phyloP scores from a whole-genome alignment of 495 filamentous ascomycete species.

The Hypoxylon trugodes region DNA sequence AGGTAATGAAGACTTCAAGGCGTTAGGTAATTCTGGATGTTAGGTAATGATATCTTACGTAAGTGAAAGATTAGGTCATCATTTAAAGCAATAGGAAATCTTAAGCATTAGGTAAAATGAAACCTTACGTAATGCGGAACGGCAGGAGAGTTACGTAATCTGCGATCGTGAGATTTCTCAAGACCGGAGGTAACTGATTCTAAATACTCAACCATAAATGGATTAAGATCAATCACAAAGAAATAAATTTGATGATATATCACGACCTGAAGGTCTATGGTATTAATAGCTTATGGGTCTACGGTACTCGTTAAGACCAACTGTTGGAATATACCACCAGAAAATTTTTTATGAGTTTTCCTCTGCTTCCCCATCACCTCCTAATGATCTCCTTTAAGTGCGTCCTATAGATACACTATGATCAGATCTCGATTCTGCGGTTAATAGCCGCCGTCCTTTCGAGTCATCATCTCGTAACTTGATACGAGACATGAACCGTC shows the following conservation, averaged over 20 bases:
- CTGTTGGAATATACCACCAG: slow-evolving; percentile 40
- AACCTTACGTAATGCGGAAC: too few species aligned
- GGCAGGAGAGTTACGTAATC: too few species aligned
- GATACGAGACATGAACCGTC: slow-evolving; percentile 12
- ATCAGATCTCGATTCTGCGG: neutral
- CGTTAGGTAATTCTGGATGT: too few species aligned
- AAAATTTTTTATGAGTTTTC: slow-evolving; percentile 37
- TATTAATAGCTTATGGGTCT: slow-evolving; percentile 37
- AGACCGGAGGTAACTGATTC: too few species aligned
- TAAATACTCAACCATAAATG: neutral
- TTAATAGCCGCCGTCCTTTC: neutral
- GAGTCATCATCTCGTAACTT: slow-evolving; percentile 18
- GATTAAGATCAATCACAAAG: neutral
- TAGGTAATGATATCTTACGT: too few species aligned
- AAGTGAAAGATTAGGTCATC: too few species aligned
- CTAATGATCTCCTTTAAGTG: too few species aligned
- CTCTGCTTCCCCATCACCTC: slow-evolving; percentile 3
- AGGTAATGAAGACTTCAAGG: too few species aligned
- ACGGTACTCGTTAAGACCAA: slow-evolving; percentile 10
- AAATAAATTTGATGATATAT: slow-evolving; percentile 39
- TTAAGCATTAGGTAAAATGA: too few species aligned
- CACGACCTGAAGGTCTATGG: slow-evolving; percentile 35
- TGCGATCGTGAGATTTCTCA: too few species aligned
- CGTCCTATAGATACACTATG: too few species aligned
- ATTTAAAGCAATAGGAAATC: too few species aligned